Conservation (phyloP, 2,329 filamentous ascomycete genomes). For the Trichoderma endophyticum region DNA sequence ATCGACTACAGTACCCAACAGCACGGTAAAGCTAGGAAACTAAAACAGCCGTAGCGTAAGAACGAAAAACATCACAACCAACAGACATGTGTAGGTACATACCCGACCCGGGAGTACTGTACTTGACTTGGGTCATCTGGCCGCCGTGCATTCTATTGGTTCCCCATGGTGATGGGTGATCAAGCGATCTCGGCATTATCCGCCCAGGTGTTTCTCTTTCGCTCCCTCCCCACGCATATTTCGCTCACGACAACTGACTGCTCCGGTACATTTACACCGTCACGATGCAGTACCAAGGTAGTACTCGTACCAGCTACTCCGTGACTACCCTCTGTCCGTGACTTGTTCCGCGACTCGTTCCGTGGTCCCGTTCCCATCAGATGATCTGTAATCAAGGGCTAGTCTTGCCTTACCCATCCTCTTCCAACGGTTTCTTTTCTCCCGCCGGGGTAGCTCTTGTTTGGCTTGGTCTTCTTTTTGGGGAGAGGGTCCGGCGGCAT, state of each 20-base stretch:
- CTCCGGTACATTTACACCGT: neutral
- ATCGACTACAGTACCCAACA: neutral
- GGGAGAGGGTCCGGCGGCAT: neutral
- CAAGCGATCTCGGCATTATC: slow-evolving; percentile 18
- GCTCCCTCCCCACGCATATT: neutral
- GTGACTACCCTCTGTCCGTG: neutral
- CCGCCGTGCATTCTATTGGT: neutral
- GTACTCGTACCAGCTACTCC: neutral
- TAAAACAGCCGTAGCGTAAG: neutral
- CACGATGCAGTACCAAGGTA: neutral
- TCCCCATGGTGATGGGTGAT: slow-evolving; percentile 7
- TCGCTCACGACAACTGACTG: neutral
- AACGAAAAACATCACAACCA: neutral
- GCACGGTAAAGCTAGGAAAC: neutral
- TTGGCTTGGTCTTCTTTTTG: neutral
- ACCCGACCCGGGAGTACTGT: neutral
- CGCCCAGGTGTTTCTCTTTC: neutral
- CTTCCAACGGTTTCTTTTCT: slow-evolving; percentile 11
- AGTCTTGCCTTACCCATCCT: neutral
- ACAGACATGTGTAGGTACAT: neutral
- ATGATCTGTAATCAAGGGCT: slow-evolving; percentile 16
- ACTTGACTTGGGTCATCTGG: neutral
- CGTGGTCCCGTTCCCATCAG: neutral
- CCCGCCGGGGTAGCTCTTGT: slow-evolving; percentile 3
- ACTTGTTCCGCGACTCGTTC: neutral